Evolutionary conservation across 2,329 filamentous ascomycete species (phyloP), one percentile per base, ranked within the genome.

Genomic region (Didymellaceae sp.): DNA sequence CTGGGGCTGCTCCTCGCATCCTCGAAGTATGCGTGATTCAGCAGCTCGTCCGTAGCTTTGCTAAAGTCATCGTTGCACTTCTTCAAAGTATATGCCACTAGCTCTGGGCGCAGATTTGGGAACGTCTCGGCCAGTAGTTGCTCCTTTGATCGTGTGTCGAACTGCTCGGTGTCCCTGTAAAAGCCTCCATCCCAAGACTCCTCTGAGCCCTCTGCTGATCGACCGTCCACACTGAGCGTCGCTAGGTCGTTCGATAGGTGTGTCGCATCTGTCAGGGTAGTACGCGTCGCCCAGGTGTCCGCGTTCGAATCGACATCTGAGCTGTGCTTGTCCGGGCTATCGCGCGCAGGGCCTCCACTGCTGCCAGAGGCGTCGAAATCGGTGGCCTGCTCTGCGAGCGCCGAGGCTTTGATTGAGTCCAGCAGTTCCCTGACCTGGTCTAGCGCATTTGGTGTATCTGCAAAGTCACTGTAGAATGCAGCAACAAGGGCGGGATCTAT

Each of bases 281-380:
- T 80, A 20, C 61, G 67, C 6, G 74, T 75, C 1, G 59, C 65
- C 57, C 69, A 72, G 4, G 70, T 74, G 11, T 72, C 72, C 4
- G 70, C 66, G 40, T 64, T 73, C 5, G 72, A 74, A 18, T 71
- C 65, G 16, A 62, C 59, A 45, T 68, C 67, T 24, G 58, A 59
- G 34, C 48, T 54, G 22, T 52, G 45, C 33, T 65, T 63, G 40
- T 48, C 50, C 13, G 54, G 55, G 33, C 54, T 62, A 4, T 58
- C 52, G 17, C 57, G 52, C 17, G 55, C 39, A 6, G 57, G 55
- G 52, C 55, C 62, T 10, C 80, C 82, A 21, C 85, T 82, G 20
- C 87, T 83, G 2, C 88, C 90, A 24, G 88, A 90, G 0, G 89
- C 84, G 59, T 94, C 90, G 66, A 96, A 96, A 0, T 86, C 86